A percentile compares a stretch with the other conserved stretches of the same genome.
Conservation (phyloP, 192 early-diverging fungal genomes). For the Coemansia sp. region DNA sequence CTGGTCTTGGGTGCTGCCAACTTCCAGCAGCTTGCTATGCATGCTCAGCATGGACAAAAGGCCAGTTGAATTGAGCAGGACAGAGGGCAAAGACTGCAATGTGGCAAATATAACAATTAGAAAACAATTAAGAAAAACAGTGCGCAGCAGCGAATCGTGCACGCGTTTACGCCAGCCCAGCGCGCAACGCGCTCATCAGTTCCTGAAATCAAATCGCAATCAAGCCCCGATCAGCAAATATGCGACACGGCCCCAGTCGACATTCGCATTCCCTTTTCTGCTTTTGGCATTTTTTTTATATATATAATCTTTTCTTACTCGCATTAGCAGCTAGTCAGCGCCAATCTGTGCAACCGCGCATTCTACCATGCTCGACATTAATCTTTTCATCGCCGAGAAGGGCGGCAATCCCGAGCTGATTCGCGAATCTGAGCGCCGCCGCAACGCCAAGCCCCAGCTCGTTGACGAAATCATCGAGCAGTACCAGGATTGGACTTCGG, state of each 20-base stretch:
- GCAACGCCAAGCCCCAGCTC: slow-evolving; percentile 80
- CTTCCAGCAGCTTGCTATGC: background rate
- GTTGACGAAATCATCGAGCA: slow-evolving; percentile 92
- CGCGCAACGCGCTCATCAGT: too few species aligned
- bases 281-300: background rate
- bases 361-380: slow-evolving; percentile 86
- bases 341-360: background rate
- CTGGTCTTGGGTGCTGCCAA: background rate
- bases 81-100: background rate
- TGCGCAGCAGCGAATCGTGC: too few species aligned
- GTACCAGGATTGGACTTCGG: slow-evolving; percentile 88
- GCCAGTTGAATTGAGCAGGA: background rate
- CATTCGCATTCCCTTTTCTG: too few species aligned
- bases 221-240: too few species aligned
- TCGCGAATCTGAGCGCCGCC: slow-evolving; percentile 89
- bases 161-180: background rate
- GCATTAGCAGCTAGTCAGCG: background rate
- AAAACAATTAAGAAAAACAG: too few species aligned
- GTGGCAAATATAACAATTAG: background rate
- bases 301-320: background rate
- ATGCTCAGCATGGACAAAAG: background rate
- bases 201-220: too few species aligned
- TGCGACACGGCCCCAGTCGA: too few species aligned
- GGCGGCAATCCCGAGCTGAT: slow-evolving; percentile 95
- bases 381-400: slow-evolving; percentile 84